phyloP scores from a whole-genome alignment of 2,329 filamentous ascomycete species.

The Fusarium sambucinum region DNA sequence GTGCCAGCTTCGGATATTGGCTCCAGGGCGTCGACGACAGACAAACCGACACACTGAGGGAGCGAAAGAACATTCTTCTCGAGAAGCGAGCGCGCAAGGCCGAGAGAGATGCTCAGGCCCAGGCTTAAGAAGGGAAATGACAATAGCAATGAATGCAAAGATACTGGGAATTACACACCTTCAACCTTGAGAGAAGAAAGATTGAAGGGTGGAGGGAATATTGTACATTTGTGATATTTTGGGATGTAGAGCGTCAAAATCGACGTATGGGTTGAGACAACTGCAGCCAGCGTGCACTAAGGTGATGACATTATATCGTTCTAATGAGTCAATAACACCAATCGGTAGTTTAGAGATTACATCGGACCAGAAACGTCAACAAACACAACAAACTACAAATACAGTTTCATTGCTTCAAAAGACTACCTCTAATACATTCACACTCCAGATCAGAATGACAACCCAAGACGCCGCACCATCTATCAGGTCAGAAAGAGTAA shows the following conservation, averaged over 20 bases:
- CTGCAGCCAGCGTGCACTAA: conserved; percentile 19
- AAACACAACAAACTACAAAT: conserved; percentile 1
- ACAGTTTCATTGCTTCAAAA: conserved; percentile 23
- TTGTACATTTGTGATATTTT: conserved; percentile 46
- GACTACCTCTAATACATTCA: conserved; percentile 23
- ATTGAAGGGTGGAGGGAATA: conserved; percentile 21
- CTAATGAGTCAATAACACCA: not conserved
- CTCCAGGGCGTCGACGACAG: conserved; percentile 88
- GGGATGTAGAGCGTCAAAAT: conserved; percentile 46
- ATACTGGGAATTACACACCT: conserved; percentile 23
- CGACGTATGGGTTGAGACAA: conserved; percentile 43
- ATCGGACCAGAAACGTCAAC: not conserved
- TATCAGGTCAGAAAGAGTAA: conserved; percentile 22
- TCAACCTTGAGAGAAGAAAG: conserved; percentile 10
- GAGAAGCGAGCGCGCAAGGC: conserved; percentile 86
- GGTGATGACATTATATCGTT: conserved; percentile 20
- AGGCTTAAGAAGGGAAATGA: conserved; percentile 39
- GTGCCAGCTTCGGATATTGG: conserved; percentile 97
- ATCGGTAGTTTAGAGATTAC: not conserved
- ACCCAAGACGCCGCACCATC: conserved; percentile 34
- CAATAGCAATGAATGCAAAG: conserved; percentile 20
- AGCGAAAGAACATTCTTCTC: conserved; percentile 82
- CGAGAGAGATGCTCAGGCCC: conserved; percentile 52
- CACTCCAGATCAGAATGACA: conserved; percentile 8
- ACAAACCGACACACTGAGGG: conserved; percentile 80